Evolutionary conservation across 345 rosid genomes (phyloP).

Genomic region (Populus pruinosa): DNA sequence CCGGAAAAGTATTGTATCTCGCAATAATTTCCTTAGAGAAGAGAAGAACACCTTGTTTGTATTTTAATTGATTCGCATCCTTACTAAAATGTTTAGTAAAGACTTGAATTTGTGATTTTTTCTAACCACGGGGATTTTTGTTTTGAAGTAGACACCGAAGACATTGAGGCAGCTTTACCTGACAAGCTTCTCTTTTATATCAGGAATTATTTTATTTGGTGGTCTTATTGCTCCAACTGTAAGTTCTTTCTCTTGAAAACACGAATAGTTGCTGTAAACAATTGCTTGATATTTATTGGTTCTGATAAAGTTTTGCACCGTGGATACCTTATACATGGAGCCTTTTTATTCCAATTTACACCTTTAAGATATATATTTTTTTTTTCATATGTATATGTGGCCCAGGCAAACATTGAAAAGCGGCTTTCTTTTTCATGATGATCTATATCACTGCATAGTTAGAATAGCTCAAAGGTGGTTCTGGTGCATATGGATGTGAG

Average conservation of each 20-base stretch:
- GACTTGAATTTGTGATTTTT: not conserved
- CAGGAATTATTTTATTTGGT: slow-evolving; percentile 79
- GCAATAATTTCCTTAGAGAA: too few species aligned
- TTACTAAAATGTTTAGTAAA: too few species aligned
- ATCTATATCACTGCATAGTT: not conserved
- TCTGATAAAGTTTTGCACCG: not conserved
- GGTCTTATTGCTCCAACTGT: slow-evolving; percentile 93
- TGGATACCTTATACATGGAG: not conserved
- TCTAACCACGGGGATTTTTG: not conserved
- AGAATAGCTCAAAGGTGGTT: not conserved
- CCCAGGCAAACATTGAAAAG: not conserved
- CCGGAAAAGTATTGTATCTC: too few species aligned
- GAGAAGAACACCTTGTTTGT: too few species aligned
- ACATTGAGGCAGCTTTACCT: slow-evolving; percentile 78
- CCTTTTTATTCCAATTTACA: not conserved
- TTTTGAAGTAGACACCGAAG: slow-evolving; percentile 61
- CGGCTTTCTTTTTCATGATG: not conserved
- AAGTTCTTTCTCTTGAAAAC: slow-evolving; percentile 22
- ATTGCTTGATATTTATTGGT: too few species aligned
- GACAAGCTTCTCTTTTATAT: slow-evolving; percentile 65
- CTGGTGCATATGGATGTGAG: not conserved
- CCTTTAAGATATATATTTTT: not conserved
- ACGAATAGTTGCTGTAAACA: not conserved
- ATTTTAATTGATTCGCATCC: too few species aligned
- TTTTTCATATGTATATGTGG: not conserved